These are phyloP conservation scores for Conticribra guillardii DNA, from an alignment of 108 stramenopile species.

Conservation along the genomic window DNA sequence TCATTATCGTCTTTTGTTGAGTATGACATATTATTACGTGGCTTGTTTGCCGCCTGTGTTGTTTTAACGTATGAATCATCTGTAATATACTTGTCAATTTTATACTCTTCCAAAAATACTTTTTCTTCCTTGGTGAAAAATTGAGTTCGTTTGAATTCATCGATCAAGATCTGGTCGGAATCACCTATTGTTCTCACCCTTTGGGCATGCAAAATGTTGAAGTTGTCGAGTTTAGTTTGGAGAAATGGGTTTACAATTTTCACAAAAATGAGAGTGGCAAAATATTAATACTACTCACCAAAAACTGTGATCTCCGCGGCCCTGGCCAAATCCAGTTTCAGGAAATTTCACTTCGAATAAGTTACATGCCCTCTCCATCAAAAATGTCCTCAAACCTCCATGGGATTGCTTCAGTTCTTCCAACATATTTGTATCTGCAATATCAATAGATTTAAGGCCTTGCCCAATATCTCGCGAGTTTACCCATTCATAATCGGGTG, in stretches of 20 bases:
- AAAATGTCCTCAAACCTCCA: constrained; percentile 65
- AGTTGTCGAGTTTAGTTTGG: background rate
- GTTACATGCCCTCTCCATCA: constrained; percentile 37
- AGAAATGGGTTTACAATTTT: background rate
- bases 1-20: background rate
- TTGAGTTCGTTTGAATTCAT: constrained; percentile 46
- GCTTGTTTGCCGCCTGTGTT: constrained; percentile 16
- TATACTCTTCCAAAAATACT: constrained; percentile 52
- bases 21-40: constrained; percentile 14
- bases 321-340: constrained; percentile 1
- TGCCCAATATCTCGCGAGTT: constrained; percentile 72
- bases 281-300: constrained; percentile 24
- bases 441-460: constrained; percentile 61
- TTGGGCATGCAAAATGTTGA: background rate
- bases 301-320: constrained; percentile 45
- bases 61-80: constrained; percentile 36
- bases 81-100: constrained; percentile 26
- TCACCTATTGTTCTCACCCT: constrained; percentile 36
- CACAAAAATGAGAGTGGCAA: no score
- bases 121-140: constrained; percentile 58
- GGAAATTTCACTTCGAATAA: constrained; percentile 46
- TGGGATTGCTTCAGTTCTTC: constrained; percentile 72
- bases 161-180: constrained; percentile 33
- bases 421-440: constrained; percentile 61
- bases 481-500: constrained; percentile 47